These are phyloP conservation scores for Aspergillus arachidicola DNA, from an alignment of 2,329 filamentous ascomycete genomes.

Conservation along the genomic window DNA sequence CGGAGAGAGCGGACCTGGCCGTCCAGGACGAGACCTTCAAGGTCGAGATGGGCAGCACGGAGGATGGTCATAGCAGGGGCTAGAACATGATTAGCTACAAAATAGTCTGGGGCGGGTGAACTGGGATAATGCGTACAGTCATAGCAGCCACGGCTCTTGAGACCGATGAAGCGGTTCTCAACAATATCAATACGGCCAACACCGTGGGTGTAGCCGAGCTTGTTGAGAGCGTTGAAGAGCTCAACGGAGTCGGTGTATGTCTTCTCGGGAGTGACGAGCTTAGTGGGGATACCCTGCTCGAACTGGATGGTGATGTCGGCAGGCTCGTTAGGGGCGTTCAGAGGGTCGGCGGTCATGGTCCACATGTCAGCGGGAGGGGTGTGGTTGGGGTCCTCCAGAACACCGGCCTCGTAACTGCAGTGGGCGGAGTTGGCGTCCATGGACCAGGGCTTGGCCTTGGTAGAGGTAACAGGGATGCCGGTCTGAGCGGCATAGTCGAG, in stretches of 20 bases:
- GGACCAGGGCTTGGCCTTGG: constrained; percentile 55
- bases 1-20: constrained; percentile 68
- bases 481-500: constrained; percentile 52
- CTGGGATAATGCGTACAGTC: constrained; percentile 55
- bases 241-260: constrained; percentile 69
- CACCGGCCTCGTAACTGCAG: constrained; percentile 71
- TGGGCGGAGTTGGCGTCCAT: constrained; percentile 65
- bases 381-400: constrained; percentile 54
- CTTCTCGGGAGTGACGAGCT: constrained; percentile 64
- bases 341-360: constrained; percentile 68
- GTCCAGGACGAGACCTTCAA: constrained; percentile 68
- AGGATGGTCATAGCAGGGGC: constrained; percentile 37
- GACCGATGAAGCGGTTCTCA: constrained; percentile 77
- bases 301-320: constrained; percentile 73
- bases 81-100: constrained; percentile 9
- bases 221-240: constrained; percentile 72
- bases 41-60: constrained; percentile 51
- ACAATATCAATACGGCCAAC: constrained; percentile 83
- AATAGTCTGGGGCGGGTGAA: background rate
- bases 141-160: constrained; percentile 82
- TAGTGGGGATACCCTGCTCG: constrained; percentile 73
- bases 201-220: constrained; percentile 71
- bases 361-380: constrained; percentile 78
- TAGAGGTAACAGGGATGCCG: constrained; percentile 51
- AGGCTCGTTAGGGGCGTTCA: constrained; percentile 69